Percentiles rank a stretch among this genome's conserved stretches.
Evolutionary conservation across 2,329 filamentous ascomycete genomes (phyloP).

Genomic region (Fusarium sp.): DNA sequence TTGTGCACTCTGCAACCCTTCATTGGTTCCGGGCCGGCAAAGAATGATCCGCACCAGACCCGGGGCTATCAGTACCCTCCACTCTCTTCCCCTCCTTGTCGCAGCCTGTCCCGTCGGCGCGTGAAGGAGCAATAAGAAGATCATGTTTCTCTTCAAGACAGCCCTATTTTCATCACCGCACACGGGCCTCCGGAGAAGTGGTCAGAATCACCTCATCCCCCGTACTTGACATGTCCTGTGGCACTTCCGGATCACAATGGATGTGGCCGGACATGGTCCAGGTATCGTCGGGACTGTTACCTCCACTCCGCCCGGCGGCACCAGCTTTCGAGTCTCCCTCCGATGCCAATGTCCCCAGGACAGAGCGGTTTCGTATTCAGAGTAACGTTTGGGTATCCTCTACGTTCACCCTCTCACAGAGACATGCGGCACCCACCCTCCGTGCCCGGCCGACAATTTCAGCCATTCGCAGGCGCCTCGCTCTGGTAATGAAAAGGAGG

Average conservation of each 20-base stretch:
- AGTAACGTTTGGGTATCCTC: background rate
- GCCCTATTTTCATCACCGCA: background rate
- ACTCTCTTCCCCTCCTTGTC: slow-evolving; percentile 12
- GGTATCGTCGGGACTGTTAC: slow-evolving; percentile 24
- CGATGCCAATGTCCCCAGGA: background rate
- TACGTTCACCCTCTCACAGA: slow-evolving; percentile 12
- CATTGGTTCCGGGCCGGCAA: slow-evolving; percentile 25
- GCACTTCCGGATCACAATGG: slow-evolving; percentile 4
- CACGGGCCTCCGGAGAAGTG: background rate
- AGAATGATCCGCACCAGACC: slow-evolving; percentile 23
- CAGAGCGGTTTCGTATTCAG: background rate
- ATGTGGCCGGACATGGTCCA: slow-evolving; percentile 27
- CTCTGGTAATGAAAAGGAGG: slow-evolving; percentile 12
- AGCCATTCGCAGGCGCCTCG: slow-evolving; percentile 8
- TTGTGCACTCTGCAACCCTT: background rate
- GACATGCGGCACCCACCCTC: slow-evolving; percentile 2
- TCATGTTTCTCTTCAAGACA: background rate
- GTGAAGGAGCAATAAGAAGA: background rate
- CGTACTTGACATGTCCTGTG: background rate
- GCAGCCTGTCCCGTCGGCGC: background rate
- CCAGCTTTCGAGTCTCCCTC: background rate
- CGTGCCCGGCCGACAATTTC: slow-evolving; percentile 11
- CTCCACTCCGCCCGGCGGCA: slow-evolving; percentile 17
- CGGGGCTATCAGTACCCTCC: slow-evolving; percentile 31
- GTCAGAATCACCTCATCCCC: slow-evolving; percentile 12